Percentiles rank a stretch among this genome's conserved stretches.
phyloP scores from a whole-genome alignment of 2,329 filamentous ascomycete genomes.

The Sarocladiaceae sp. region DNA sequence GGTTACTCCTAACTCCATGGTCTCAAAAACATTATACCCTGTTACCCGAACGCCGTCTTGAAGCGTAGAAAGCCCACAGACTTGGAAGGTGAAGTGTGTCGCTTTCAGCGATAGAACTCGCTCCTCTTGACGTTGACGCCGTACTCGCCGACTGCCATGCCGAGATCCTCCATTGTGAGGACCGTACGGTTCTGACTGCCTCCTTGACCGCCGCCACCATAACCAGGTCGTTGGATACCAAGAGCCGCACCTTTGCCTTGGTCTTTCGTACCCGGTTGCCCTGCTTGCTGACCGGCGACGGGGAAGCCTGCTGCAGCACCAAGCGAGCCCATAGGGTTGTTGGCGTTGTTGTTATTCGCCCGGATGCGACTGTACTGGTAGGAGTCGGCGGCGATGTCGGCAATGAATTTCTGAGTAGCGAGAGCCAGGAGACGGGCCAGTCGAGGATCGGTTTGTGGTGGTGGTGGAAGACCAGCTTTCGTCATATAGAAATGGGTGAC shows the following conservation, averaged over 20 bases:
- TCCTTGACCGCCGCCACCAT: slow-evolving; percentile 83
- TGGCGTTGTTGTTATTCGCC: slow-evolving; percentile 77
- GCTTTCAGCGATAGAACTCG: slow-evolving; percentile 79
- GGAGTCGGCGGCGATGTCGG: slow-evolving; percentile 93
- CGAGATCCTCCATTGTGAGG: slow-evolving; percentile 96
- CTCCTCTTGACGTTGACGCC: slow-evolving; percentile 96
- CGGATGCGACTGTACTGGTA: slow-evolving; percentile 98
- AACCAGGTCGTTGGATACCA: slow-evolving; percentile 73
- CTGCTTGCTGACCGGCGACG: slow-evolving; percentile 58
- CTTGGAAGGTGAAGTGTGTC: background rate
- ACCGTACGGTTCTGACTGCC: slow-evolving; percentile 89
- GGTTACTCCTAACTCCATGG: background rate
- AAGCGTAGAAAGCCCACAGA: slow-evolving; percentile 12
- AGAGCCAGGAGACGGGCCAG: slow-evolving; percentile 91
- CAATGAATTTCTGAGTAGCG: slow-evolving; percentile 98
- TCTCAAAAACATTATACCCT: background rate
- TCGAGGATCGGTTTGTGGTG: slow-evolving; percentile 83
- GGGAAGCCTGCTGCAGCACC: slow-evolving; percentile 70
- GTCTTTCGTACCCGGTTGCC: slow-evolving; percentile 49
- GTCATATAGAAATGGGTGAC: slow-evolving; percentile 98
- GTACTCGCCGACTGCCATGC: slow-evolving; percentile 97
- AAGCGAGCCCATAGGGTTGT: slow-evolving; percentile 86
- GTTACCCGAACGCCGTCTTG: slow-evolving; percentile 6
- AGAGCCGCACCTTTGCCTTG: slow-evolving; percentile 56
- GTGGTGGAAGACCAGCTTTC: slow-evolving; percentile 87